Base-by-base conservation (phyloP, 495 filamentous ascomycete genomes). In the Lophiostoma macrostomum region DNA sequence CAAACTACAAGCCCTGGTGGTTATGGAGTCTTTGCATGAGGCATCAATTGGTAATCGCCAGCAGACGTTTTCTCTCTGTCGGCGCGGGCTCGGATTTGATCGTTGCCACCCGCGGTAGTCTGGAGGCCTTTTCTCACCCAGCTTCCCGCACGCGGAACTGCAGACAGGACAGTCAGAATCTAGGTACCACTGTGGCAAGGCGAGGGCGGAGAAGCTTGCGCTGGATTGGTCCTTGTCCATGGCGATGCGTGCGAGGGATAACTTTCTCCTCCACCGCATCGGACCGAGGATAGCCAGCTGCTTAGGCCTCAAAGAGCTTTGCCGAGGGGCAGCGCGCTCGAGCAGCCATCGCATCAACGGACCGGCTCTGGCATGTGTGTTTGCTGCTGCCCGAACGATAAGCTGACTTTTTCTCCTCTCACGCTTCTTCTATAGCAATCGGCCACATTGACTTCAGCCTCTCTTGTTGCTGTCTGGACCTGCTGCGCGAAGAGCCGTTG, bases 201-300 rank as follows among this genome's bases (percentile, higher is more conserved):
- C n/a, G n/a, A n/a, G n/a, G n/a, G n/a, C n/a, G n/a, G n/a, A n/a
- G n/a, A n/a, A n/a, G n/a, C n/a, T 35, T 8, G 10, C 23, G 30
- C 13, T 19, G 27, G 44, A 48, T n/a, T 23, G 14, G 12, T 7
- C 30, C 13, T 7, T 10, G 19, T 24, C 5, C 12, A 11, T 35
- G 16, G 22, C 42, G 37, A 41, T 31, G 48, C 16, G 13, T 48
- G 19, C 20, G 38, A n/a, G 46, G 54, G 54, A 58, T 58, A 58
- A 58, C 45, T 51, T 50, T 58, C 54, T 58, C 54, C 54, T 39
- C 54, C 5, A n/a, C 47, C 6, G 38, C 47, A 48, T 14, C 47
- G 55, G 55, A 44, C 56, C 56, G 56, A 60, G 56, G 56, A 32
- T 60, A 60, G 43, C 56, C 56, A 58, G 29, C 32, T 6, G 32